Evolutionary conservation across 805 yeast genomes (phyloP).

Genomic region (Cyberlindnera sargentensis): DNA sequence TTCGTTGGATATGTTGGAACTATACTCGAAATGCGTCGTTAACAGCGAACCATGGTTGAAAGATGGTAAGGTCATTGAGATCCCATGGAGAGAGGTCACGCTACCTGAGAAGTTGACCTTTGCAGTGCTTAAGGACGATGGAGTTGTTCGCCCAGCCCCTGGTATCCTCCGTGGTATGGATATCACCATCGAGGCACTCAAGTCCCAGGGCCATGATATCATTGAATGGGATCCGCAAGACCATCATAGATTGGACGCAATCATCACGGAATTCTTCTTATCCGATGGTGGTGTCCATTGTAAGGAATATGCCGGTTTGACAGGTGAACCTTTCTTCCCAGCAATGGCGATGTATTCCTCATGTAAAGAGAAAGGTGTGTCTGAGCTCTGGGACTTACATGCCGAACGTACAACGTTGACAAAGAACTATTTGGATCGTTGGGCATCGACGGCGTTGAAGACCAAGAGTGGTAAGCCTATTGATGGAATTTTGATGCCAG

Average conservation of each 20-base stretch:
- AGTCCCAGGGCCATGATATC: slow-evolving; percentile 43
- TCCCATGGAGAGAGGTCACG: slow-evolving; percentile 35
- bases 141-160: slow-evolving; percentile 40
- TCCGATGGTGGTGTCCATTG: slow-evolving; percentile 35
- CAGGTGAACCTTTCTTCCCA: slow-evolving; percentile 41
- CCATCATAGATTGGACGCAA: slow-evolving; percentile 28
- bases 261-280: slow-evolving; percentile 29
- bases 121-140: slow-evolving; percentile 37
- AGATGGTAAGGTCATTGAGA: slow-evolving; percentile 34
- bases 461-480: slow-evolving; percentile 35
- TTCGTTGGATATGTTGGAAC: slow-evolving; percentile 31
- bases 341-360: slow-evolving; percentile 33
- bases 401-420: slow-evolving; percentile 31
- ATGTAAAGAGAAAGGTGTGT: slow-evolving; percentile 29
- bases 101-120: slow-evolving; percentile 33
- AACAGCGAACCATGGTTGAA: slow-evolving; percentile 34
- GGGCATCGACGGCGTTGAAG: slow-evolving; percentile 30
- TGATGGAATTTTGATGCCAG: slow-evolving; percentile 42
- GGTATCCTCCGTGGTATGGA: slow-evolving; percentile 41
- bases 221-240: slow-evolving; percentile 40
- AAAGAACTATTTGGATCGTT: slow-evolving; percentile 34
- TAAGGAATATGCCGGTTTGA: slow-evolving; percentile 26
- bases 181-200: slow-evolving; percentile 24
- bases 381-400: slow-evolving; percentile 38
- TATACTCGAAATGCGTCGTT: slow-evolving; percentile 25